A percentile compares a stretch with the other conserved stretches of the same genome.
phyloP scores from a whole-genome alignment of 371 early-diverging fungal species.

The Mucor indicus region DNA sequence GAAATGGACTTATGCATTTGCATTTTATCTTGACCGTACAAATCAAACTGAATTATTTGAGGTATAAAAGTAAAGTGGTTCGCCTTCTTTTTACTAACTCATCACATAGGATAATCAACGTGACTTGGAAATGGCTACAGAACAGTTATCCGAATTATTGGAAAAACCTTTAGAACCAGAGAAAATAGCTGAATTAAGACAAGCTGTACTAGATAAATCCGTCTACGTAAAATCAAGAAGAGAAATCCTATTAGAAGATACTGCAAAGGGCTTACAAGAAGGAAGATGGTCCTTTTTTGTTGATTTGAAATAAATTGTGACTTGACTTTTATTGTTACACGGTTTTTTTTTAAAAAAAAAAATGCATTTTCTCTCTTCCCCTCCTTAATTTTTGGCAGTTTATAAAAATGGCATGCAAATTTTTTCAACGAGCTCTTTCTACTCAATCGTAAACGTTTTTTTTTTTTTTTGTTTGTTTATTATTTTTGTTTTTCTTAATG shows the following conservation, averaged over 20 bases:
- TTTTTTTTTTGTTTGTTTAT: too few species aligned
- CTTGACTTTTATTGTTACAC: not conserved
- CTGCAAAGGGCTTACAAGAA: slow-evolving; percentile 74
- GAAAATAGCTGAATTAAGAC: slow-evolving; percentile 75
- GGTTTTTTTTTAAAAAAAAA: not conserved
- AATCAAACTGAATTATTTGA: slow-evolving; percentile 94
- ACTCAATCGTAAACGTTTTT: not conserved
- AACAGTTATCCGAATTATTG: slow-evolving; percentile 84
- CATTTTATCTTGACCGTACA: slow-evolving; percentile 84
- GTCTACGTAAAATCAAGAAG: slow-evolving; percentile 76
- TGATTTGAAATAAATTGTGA: slow-evolving; percentile 22
- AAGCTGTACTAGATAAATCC: slow-evolving; percentile 80
- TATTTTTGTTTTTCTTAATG: too few species aligned
- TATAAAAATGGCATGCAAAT: not conserved
- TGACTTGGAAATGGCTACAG: slow-evolving; percentile 94
- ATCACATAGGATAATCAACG: slow-evolving; percentile 85
- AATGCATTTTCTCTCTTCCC: not conserved
- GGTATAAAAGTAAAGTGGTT: slow-evolving; percentile 11
- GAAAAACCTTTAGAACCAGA: slow-evolving; percentile 80
- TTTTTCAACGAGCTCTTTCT: not conserved
- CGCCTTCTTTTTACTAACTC: not conserved
- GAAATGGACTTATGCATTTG: slow-evolving; percentile 97
- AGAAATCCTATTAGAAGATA: slow-evolving; percentile 80
- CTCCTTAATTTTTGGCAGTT: not conserved
- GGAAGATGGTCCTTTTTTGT: slow-evolving; percentile 68